Conservation (phyloP, 2,329 filamentous ascomycete genomes). For the Cladosporium sp. region DNA sequence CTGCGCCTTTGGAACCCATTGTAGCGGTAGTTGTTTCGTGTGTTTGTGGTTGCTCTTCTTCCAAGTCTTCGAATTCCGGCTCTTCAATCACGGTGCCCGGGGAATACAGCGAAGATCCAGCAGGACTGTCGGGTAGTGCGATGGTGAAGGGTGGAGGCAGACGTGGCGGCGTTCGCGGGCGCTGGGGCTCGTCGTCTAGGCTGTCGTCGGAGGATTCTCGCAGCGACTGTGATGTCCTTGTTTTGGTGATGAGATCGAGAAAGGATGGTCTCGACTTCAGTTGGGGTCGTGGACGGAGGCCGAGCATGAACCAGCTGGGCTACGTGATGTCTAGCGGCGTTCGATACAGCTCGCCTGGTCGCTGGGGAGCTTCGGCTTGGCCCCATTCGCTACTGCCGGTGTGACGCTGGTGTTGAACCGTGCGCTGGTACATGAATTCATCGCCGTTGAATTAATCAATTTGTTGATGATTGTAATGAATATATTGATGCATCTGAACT, state of each 20-base stretch:
- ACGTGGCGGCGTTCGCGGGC: slow-evolving; percentile 7
- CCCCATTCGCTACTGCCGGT: not conserved
- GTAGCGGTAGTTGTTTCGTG: slow-evolving; percentile 17
- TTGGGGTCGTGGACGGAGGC: slow-evolving; percentile 54
- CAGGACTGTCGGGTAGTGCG: slow-evolving; percentile 18
- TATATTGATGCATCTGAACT: not conserved
- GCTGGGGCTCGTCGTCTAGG: slow-evolving; percentile 12
- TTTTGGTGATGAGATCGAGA: slow-evolving; percentile 55
- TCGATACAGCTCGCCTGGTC: not conserved
- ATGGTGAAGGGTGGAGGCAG: slow-evolving; percentile 9
- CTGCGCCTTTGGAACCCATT: slow-evolving; percentile 36
- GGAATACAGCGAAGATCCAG: not conserved
- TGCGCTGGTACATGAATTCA: not conserved
- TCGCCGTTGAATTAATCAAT: not conserved
- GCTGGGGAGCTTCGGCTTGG: not conserved
- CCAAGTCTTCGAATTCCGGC: slow-evolving; percentile 13
- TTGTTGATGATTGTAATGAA: too few species aligned
- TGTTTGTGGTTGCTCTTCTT: slow-evolving; percentile 7
- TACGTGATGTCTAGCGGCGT: slow-evolving; percentile 6
- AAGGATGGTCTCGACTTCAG: slow-evolving; percentile 58
- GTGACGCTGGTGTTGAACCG: not conserved
- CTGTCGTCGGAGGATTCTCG: slow-evolving; percentile 9
- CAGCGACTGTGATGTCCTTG: slow-evolving; percentile 8
- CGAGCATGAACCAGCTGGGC: slow-evolving; percentile 36
- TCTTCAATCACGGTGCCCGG: slow-evolving; percentile 1